A percentile compares a stretch with the other conserved stretches of the same genome.
Conservation (phyloP, 495 filamentous ascomycete species). For the Podospora fimiseda region DNA sequence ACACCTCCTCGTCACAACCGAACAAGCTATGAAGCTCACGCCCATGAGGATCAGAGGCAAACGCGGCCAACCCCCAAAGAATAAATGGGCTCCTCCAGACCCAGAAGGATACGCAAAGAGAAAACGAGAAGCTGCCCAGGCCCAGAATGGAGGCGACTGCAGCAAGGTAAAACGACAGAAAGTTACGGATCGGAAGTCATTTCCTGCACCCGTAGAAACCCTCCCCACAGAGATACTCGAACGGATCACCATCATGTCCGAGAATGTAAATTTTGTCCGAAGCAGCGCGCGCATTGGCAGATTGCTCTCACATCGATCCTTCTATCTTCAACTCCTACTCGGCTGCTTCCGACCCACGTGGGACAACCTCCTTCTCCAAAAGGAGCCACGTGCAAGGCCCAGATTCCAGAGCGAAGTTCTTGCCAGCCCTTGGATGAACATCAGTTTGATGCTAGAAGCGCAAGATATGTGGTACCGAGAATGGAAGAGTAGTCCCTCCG, state of each 20-base stretch:
- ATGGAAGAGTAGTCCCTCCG: background rate
- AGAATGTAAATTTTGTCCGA: constrained; percentile 33
- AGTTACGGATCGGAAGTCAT: constrained; percentile 16
- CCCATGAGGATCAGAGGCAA: constrained; percentile 24
- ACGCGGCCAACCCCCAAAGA: constrained; percentile 7
- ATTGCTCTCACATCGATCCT: constrained; percentile 25
- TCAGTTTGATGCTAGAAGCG: constrained; percentile 25
- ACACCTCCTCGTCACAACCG: background rate
- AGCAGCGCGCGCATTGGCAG: constrained; percentile 31
- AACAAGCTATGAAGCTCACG: constrained; percentile 15
- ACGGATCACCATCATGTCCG: constrained; percentile 32
- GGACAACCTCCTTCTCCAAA: too few species aligned
- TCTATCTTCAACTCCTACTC: constrained; percentile 24
- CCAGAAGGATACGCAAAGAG: constrained; percentile 6
- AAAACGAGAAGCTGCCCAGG: background rate
- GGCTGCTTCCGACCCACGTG: constrained; percentile 34
- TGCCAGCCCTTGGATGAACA: constrained; percentile 23
- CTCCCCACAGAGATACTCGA: constrained; percentile 40
- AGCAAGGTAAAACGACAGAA: constrained; percentile 7
- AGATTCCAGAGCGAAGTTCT: constrained; percentile 28
- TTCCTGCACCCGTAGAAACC: constrained; percentile 28
- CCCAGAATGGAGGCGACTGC: background rate
- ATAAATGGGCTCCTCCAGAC: constrained; percentile 15
- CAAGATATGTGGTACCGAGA: constrained; percentile 25
- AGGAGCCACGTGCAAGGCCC: too few species aligned